These are phyloP conservation scores for Apiospora saccharicola DNA, from an alignment of 2,329 filamentous ascomycete genomes.

Conservation along the genomic window DNA sequence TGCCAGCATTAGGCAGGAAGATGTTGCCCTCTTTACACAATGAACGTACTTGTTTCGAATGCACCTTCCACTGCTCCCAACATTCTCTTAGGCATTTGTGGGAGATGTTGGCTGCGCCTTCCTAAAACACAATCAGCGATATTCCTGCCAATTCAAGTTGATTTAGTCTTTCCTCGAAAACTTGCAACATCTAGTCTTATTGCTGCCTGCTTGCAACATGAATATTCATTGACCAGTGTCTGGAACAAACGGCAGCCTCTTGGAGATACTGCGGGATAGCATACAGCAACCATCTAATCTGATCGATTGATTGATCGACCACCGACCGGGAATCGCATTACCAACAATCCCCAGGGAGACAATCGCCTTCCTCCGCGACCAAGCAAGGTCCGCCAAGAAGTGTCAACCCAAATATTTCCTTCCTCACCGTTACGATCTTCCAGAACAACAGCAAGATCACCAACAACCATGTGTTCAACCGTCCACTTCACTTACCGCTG, in stretches of 20 bases:
- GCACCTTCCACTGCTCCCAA: not conserved
- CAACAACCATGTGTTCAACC: constrained; percentile 20
- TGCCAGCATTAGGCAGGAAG: not conserved
- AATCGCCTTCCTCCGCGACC: not conserved
- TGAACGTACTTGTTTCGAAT: not conserved
- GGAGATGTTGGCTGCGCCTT: constrained; percentile 3
- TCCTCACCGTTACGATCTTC: not conserved
- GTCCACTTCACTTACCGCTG: constrained; percentile 33
- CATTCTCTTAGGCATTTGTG: not conserved
- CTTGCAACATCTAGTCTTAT: not conserved
- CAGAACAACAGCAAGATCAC: not conserved
- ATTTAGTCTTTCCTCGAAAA: not conserved
- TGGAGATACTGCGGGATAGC: not conserved
- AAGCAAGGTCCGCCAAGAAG: not conserved
- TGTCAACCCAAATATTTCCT: not conserved
- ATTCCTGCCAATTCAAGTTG: not conserved
- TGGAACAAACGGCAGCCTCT: not conserved
- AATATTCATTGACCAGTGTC: not conserved
- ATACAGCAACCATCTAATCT: not conserved
- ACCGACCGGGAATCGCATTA: not conserved
- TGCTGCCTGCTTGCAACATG: not conserved
- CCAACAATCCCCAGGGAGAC: not conserved
- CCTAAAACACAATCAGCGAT: not conserved
- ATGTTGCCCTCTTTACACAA: not conserved
- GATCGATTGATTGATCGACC: not conserved